A percentile compares a stretch with the other conserved stretches of the same genome.
Conservation (phyloP, 2,329 filamentous ascomycete species). For the Dendrostoma leiphaemia region DNA sequence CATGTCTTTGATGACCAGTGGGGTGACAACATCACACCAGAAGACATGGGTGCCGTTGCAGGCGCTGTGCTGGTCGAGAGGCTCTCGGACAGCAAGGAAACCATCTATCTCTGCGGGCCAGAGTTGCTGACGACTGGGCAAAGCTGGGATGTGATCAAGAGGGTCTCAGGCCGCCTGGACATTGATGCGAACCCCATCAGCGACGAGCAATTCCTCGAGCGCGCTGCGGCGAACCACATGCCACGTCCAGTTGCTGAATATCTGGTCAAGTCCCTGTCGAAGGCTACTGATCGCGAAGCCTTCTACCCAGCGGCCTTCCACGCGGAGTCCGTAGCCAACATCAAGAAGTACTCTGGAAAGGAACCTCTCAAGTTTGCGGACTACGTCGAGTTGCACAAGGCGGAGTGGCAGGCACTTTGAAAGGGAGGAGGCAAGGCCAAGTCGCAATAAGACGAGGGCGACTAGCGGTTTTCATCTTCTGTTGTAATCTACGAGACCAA, state of each 20-base stretch:
- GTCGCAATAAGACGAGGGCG: not conserved
- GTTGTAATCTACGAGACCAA: no score
- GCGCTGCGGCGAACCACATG: not conserved
- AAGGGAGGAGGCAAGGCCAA: not conserved
- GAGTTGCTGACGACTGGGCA: slow-evolving; percentile 31
- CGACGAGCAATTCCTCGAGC: not conserved
- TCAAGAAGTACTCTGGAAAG: slow-evolving; percentile 14
- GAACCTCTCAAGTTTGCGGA: slow-evolving; percentile 11
- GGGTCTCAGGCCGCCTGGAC: slow-evolving; percentile 29
- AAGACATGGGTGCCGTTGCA: slow-evolving; percentile 43
- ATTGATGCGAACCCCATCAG: slow-evolving; percentile 12
- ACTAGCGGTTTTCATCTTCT: no score
- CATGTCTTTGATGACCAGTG: slow-evolving; percentile 31
- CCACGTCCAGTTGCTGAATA: not conserved
- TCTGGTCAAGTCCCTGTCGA: not conserved
- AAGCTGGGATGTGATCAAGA: slow-evolving; percentile 26
- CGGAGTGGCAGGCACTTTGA: slow-evolving; percentile 11
- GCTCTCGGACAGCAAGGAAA: slow-evolving; percentile 25
- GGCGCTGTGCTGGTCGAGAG: slow-evolving; percentile 37
- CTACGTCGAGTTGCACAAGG: slow-evolving; percentile 13
- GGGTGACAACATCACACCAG: slow-evolving; percentile 39
- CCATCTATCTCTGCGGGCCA: slow-evolving; percentile 36
- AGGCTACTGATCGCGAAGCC: not conserved
- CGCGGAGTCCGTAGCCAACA: not conserved
- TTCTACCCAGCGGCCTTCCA: not conserved